Evolutionary conservation across 2,329 filamentous ascomycete species (phyloP).

Genomic region (Trichoderma sp.): DNA sequence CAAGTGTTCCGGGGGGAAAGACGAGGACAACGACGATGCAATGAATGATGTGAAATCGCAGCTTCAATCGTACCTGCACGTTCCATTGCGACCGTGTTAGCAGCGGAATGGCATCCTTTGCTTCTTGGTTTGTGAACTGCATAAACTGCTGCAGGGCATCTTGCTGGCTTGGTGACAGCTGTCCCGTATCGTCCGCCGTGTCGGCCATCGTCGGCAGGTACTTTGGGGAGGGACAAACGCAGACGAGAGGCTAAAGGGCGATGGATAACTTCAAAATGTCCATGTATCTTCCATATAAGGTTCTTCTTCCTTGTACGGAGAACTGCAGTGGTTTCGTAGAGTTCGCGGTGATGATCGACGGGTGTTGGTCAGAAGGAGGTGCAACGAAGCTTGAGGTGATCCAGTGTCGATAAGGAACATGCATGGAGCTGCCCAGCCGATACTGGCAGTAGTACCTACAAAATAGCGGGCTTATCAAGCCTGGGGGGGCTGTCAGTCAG

Average conservation of each 20-base stretch:
- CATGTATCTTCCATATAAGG: background rate
- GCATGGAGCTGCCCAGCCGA: background rate
- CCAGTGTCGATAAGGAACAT: background rate
- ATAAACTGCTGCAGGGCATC: conserved; percentile 85
- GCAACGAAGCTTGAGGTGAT: background rate
- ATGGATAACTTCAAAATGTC: background rate
- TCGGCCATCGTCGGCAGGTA: conserved; percentile 39
- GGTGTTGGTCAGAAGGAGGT: no score
- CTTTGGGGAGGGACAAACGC: background rate
- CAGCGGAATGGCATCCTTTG: conserved; percentile 74
- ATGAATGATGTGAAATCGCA: conserved; percentile 31
- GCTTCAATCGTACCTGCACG: conserved; percentile 65
- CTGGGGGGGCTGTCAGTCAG: background rate
- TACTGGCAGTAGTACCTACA: background rate
- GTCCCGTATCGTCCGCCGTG: conserved; percentile 56
- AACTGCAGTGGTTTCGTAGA: background rate
- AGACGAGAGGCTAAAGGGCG: background rate
- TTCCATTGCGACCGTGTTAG: conserved; percentile 94
- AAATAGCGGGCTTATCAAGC: conserved; percentile 5
- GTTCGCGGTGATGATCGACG: background rate
- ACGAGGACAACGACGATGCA: background rate
- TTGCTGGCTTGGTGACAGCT: conserved; percentile 77
- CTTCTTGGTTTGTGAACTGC: conserved; percentile 81
- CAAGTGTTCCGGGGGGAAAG: background rate
- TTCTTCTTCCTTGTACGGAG: background rate